These are phyloP conservation scores for Penicillium riverlandense DNA, from an alignment of 495 filamentous ascomycete genomes.

Conservation along the genomic window DNA sequence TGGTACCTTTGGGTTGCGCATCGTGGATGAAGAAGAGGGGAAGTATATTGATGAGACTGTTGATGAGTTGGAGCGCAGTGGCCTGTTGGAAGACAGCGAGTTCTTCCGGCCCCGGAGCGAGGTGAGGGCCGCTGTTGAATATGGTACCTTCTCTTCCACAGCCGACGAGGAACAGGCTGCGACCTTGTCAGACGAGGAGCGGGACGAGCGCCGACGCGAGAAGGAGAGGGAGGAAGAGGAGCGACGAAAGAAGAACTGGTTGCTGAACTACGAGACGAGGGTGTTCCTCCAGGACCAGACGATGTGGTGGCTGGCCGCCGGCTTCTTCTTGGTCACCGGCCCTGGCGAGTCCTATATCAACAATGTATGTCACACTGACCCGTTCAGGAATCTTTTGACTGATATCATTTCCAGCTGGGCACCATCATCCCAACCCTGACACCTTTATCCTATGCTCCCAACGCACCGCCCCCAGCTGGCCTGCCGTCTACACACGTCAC, in stretches of 20 bases:
- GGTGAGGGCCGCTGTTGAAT: slow-evolving; percentile 29
- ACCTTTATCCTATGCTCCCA: slow-evolving; percentile 44
- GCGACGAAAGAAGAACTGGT: slow-evolving; percentile 68
- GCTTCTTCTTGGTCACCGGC: slow-evolving; percentile 90
- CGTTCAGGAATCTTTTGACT: background rate
- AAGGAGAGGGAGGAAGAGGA: slow-evolving; percentile 56
- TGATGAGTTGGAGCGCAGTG: slow-evolving; percentile 76
- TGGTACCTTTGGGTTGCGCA: slow-evolving; percentile 62
- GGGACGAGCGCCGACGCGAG: slow-evolving; percentile 38
- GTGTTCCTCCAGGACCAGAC: slow-evolving; percentile 78
- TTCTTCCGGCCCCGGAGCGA: slow-evolving; percentile 46
- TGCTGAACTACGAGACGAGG: slow-evolving; percentile 81
- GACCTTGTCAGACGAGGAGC: slow-evolving; percentile 37
- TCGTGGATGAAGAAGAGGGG: slow-evolving; percentile 54
- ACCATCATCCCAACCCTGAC: slow-evolving; percentile 85
- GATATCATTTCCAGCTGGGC: slow-evolving; percentile 49
- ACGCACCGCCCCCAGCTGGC: slow-evolving; percentile 49
- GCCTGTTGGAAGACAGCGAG: slow-evolving; percentile 64
- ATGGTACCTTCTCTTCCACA: slow-evolving; percentile 44
- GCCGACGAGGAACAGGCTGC: slow-evolving; percentile 22
- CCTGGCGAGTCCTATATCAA: slow-evolving; percentile 97
- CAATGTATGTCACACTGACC: slow-evolving; percentile 45
- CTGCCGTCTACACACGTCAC: slow-evolving; percentile 83
- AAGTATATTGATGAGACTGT: slow-evolving; percentile 83
- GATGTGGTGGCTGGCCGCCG: slow-evolving; percentile 90